Base-by-base conservation (phyloP, 768 basidiomycete genomes). In the Calocybe cyanea region DNA sequence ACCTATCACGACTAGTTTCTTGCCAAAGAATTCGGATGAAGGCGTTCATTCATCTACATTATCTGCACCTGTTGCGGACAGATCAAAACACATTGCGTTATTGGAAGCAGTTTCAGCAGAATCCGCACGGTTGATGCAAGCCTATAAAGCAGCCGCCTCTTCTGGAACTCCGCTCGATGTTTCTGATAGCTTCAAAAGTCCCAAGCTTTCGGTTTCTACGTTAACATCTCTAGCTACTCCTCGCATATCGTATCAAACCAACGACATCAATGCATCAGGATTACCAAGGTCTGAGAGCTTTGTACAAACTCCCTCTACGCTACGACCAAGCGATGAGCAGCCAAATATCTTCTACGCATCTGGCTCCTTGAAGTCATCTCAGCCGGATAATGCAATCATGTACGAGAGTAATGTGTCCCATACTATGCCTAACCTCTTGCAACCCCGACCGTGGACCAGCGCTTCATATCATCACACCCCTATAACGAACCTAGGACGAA, bases 61-160 rank as follows among this genome's bases (percentile, higher is more conserved):
- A 7, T 66, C 75, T 4, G 78, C 80, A 18, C 75, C 74, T 3
- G 80, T 81, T 24, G 76, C 80, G 11, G 85, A 81, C 58, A 77
- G 74, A 46, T 61, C 87, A 62, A 80, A 80, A 61, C 87, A 83
- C 53, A 69, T 85, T 19, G 85, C 85, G 2, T 68, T 89, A 48
- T 67, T 87, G 9, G 85, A 89, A 59, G 70, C 77, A 11, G 80
- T 88, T 28, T 85, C 81, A 0, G 79, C 83, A 55, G 86, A 90
- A 60, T 86, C 87, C 4, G 82, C 81, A 5, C 72, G 75, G 49
- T 73, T 82, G 71, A 73, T 19, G 72, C 78, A 57, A 46, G 59
- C 65, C 46, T 53, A 52, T 35, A 48, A 33, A 31, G 45, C 40
- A 43, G 45, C 47, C 18, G 43, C 48, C 18, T 40, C 39, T 7